Base-by-base conservation (phyloP, 2,329 filamentous ascomycete genomes). In the Botrytis aclada region DNA sequence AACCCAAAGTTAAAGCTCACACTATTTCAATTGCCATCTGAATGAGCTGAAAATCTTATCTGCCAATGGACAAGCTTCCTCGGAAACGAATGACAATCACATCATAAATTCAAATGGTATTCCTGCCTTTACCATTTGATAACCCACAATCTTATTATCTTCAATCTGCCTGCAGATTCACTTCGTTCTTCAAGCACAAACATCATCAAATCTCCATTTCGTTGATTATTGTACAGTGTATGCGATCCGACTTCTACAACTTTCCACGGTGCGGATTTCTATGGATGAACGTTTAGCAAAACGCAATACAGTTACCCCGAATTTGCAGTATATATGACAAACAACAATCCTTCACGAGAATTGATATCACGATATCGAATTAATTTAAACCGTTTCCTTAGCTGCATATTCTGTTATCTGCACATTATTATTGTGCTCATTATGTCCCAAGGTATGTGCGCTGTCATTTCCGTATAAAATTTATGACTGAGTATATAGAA, bases 391-490 rank as follows among this genome's bases (percentile, higher is more conserved):
- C 54, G 41, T 32, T 70, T 70, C 54, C n/a, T 70, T 43, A 39
- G n/a, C 29, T 66, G 37, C 43, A 66, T 71, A 62, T 66, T 58
- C 25, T 29, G 20, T 66, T 66, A 47, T 29, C 43, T 71, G 70
- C 58, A 54, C 65, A 70, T 70, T 34, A 43, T 70, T 41, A 20
- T 32, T 56, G 41, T 56, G 47, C 47, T 41, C 10, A 71, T 56
- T n/a, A 71, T 71, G 70, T 71, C 61, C 65, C 70, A 71, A 71
- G 61, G 70, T 71, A 66, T 71, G 70, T 56, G 70, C 37, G n/a
- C 70, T 71, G 29, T 43, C 43, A 43, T 54, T 22, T 45, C 12
- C 56, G 45, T 34, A 66, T 41, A n/a, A 34, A 66, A 56, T 54
- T 54, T n/a, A 43, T 71, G 61, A 66, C 37, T 66, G 56, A 71